Percentiles rank a stretch among this genome's conserved stretches.
Evolutionary conservation across 1,284 basidiomycete genomes (phyloP).

Genomic region (Acaromyces ingoldii): DNA sequence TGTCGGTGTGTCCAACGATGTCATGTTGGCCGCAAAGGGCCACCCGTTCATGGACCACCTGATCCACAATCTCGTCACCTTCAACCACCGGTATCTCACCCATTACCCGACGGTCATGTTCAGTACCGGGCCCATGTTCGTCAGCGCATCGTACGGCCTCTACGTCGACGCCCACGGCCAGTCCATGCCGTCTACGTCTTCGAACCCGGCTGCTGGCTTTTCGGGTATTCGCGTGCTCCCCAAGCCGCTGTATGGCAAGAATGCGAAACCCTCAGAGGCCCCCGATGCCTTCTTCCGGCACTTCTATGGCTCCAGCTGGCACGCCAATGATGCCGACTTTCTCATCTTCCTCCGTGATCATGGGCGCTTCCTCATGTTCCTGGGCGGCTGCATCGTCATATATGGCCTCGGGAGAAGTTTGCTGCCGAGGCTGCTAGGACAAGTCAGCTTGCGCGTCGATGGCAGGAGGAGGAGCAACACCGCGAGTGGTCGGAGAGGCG

Average conservation of each 20-base stretch:
- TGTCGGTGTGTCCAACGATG: constrained; percentile 81
- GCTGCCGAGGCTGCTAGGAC: constrained; percentile 16
- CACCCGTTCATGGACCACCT: constrained; percentile 89
- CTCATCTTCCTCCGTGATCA: constrained; percentile 47
- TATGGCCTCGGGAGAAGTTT: constrained; percentile 26
- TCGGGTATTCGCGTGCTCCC: constrained; percentile 71
- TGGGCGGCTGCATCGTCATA: constrained; percentile 23
- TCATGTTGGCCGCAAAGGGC: constrained; percentile 80
- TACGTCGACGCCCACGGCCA: constrained; percentile 66
- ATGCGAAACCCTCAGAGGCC: constrained; percentile 74
- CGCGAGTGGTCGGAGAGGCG: not conserved
- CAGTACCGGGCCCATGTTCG: constrained; percentile 69
- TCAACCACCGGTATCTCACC: constrained; percentile 85
- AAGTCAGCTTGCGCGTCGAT: constrained; percentile 8
- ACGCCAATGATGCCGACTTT: constrained; percentile 51
- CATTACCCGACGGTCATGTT: constrained; percentile 99
- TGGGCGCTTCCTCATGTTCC: constrained; percentile 34
- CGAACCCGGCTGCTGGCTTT: constrained; percentile 62
- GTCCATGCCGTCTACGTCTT: constrained; percentile 78
- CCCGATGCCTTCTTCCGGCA: constrained; percentile 82
- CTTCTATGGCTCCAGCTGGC: constrained; percentile 93
- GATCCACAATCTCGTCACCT: constrained; percentile 82
- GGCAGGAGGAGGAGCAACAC: constrained; percentile 9
- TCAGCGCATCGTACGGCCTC: constrained; percentile 45
- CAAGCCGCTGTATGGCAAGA: constrained; percentile 92